Evolutionary conservation across 129 eudicot species (phyloP), one percentile per base, ranked within the genome.

Genomic region (Silybum marianum): DNA sequence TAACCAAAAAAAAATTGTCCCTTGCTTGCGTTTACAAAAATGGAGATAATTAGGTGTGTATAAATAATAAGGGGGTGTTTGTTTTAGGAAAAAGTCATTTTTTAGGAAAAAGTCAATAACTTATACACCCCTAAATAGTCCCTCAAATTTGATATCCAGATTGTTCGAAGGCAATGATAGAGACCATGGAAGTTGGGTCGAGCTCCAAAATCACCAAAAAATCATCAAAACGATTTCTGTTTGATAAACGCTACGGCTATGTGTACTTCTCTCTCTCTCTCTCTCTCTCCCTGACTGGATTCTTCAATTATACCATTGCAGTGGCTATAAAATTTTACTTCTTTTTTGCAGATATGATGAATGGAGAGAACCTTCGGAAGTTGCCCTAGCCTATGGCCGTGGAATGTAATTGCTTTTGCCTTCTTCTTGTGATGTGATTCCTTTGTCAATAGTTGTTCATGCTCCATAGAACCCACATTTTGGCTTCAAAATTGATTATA

Each of bases 331-430:
- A 22, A 63, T 21, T 19, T 14, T 22, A 18, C 48, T 9, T 44
- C 11, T 3, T 65, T 72, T 77, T 73, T 69, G 82, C 90, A 91
- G 97, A 72, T 78, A 87, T 84, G 97, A 91, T 88, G 97, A 89
- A 69, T 91, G 93, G 93, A 89, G 79, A 84, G 86, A 84, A 39
- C 97, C 97, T 74, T 76, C 93, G 0, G 88, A 81, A 79, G 97
- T 87, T 84, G 97, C 97, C 62, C 86, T 91, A 19, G 85, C 89
- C 9, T 89, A 92, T 72, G 97, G 97, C 78, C 93, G 97, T 74
- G 91, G 91, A 87, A 89, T 91, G 97, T 91, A 91, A 66, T 60
- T 72, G 19, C 21, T 54, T 75, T 22, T 48, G 18, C 22, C 25
- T 34, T 28, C 7, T 69, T 68, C 32, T 54, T 63, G 25, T 23